Base-by-base conservation (phyloP, 2,329 filamentous ascomycete species). In the Colletotrichum truncatum region DNA sequence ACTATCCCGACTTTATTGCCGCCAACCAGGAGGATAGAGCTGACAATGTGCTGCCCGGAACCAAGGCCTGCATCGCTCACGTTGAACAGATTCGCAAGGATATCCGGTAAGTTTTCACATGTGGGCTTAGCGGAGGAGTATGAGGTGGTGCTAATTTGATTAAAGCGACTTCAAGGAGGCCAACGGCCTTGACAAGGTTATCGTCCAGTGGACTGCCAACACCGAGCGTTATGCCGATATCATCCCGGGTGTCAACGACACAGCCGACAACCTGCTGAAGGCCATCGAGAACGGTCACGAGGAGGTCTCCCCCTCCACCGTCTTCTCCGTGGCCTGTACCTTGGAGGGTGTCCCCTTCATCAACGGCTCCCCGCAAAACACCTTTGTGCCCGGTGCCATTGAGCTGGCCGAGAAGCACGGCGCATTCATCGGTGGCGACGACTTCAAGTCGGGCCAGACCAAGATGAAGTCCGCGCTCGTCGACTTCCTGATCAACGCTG, bases 401-500 rank as follows among this genome's bases (percentile, higher is more conserved):
- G 86, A 95, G 75, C 89, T 99, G 64, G 96, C 96, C 21, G 93
- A 97, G 84, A 86, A 91, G 80, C 90, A 97, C 80, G 86, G 88
- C 62, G 89, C 94, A 68, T 99, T 97, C 84, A 94, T 99, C 74
- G 96, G 96, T 64, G 96, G 96, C 70, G 96, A 99, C 74, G 96
- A 99, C 83, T 99, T 99, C 91, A 99, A 99, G 85, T 98, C 96
- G 68, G 96, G 96, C 68, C 96, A 99, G 86, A 99, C 96, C 78
- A 99, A 99, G 90, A 99, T 99, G 96, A 99, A 99, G 85, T 98
- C 96, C 66, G 96, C 96, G 18, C 89, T 99, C 28, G 96, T 98
- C 46, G 96, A 99, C 82, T 99, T 99, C 84, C 82, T 99, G 78
- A 97, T 99, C 89, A 98, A 90, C 78, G 96, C 96, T 49, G 96